phyloP scores from a whole-genome alignment of 2,329 filamentous ascomycete species.

The Helicocarpus griseus region DNA sequence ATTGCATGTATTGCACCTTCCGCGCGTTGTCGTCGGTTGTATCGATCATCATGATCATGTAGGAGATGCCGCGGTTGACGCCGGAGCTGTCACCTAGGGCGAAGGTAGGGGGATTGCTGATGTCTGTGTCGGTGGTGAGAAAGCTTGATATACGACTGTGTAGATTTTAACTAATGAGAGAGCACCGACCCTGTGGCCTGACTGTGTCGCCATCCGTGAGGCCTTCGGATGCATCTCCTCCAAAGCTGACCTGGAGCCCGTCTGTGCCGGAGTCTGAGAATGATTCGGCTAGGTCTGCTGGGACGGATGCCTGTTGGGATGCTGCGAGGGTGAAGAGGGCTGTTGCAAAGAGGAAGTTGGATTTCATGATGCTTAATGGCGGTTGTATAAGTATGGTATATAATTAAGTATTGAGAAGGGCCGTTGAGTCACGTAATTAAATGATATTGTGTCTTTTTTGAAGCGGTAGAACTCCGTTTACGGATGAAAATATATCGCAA shows the following conservation, averaged over 20 bases:
- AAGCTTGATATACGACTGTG: background rate
- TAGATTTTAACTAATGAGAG: background rate
- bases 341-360: constrained; percentile 5
- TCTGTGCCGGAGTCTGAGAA: constrained; percentile 3
- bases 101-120: constrained; percentile 5
- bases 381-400: background rate
- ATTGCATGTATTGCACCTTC: constrained; percentile 8
- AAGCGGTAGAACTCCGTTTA: background rate
- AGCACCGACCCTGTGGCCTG: constrained; percentile 3
- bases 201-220: constrained; percentile 4
- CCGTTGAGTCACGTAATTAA: background rate
- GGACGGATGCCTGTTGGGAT: constrained; percentile 6
- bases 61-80: constrained; percentile 7
- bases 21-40: constrained; percentile 5
- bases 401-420: background rate
- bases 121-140: constrained; percentile 2
- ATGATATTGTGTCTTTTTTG: background rate
- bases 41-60: constrained; percentile 10
- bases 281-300: constrained; percentile 1
- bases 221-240: constrained; percentile 10
- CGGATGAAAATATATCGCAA: background rate
- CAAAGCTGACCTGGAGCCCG: constrained; percentile 8
- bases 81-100: constrained; percentile 8
- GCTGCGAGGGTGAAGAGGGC: constrained; percentile 4
- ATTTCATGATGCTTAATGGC: background rate